These are phyloP conservation scores for Artemisia tridentata DNA, from an alignment of 129 eudicot species.

Conservation along the genomic window DNA sequence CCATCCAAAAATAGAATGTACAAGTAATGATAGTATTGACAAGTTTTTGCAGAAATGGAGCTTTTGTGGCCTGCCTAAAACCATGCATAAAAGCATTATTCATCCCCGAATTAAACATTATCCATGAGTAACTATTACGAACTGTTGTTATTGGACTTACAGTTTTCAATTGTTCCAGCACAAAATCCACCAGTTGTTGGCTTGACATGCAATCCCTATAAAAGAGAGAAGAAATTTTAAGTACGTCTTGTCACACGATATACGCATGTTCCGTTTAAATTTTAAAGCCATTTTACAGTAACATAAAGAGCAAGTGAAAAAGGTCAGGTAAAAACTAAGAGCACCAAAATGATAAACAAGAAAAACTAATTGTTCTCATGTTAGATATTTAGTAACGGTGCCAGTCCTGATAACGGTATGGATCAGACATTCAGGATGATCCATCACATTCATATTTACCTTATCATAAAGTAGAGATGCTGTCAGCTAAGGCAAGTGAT, in stretches of 20 bases:
- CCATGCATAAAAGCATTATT: neutral
- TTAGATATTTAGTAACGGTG: no score
- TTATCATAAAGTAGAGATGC: no score
- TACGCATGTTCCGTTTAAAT: no score
- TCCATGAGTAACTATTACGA: neutral
- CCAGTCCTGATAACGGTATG: no score
- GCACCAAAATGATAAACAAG: no score
- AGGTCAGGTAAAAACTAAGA: no score
- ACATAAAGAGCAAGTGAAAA: no score
- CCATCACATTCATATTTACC: no score
- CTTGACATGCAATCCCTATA: constrained; percentile 96
- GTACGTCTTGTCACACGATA: neutral
- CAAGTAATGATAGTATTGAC: neutral
- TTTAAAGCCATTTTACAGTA: no score
- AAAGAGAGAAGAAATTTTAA: neutral
- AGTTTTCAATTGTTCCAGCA: constrained; percentile 48
- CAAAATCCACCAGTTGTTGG: constrained; percentile 85
- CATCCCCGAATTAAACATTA: neutral
- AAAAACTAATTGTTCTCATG: no score
- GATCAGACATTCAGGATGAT: no score
- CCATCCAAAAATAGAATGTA: neutral
- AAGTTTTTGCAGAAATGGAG: neutral
- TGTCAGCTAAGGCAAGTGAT: no score
- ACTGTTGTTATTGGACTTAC: constrained; percentile 44
- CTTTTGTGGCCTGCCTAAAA: neutral